These are phyloP conservation scores for Pseudozyma pruni DNA, from an alignment of 1,284 basidiomycete species.

Conservation along the genomic window DNA sequence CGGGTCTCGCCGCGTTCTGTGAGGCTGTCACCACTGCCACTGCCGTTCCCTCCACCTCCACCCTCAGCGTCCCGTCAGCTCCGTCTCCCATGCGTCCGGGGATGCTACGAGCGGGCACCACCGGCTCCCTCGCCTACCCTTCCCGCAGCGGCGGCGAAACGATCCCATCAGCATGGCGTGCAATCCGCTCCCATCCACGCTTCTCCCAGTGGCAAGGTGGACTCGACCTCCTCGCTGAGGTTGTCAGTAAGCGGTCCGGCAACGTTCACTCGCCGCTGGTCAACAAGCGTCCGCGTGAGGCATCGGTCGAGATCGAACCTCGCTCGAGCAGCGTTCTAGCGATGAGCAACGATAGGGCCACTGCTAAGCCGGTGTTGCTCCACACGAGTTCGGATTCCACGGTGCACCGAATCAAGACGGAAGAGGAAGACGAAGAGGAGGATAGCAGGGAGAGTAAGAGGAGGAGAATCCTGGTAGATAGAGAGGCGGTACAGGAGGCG, in stretches of 20 bases:
- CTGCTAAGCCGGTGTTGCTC: conserved; percentile 14
- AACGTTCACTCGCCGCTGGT: conserved; percentile 42
- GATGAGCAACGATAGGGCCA: conserved; percentile 37
- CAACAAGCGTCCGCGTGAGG: conserved; percentile 24
- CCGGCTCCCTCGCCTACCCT: conserved; percentile 10
- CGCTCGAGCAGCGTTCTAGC: conserved; percentile 5
- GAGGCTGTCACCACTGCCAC: conserved; percentile 46
- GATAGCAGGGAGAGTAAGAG: conserved; percentile 42
- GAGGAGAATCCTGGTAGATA: conserved; percentile 50
- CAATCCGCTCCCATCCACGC: conserved; percentile 62
- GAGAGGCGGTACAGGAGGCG: conserved; percentile 56
- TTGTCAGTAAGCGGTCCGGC: conserved; percentile 53
- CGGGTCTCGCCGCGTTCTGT: conserved; percentile 54
- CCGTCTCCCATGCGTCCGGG: conserved; percentile 11
- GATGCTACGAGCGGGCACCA: conserved; percentile 24
- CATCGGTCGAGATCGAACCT: conserved; percentile 42
- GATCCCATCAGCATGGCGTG: conserved; percentile 59
- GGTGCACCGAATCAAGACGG: conserved; percentile 11
- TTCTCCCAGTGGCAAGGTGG: conserved; percentile 60
- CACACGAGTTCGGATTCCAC: conserved; percentile 21
- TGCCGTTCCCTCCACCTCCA: conserved; percentile 2
- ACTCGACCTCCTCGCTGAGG: conserved; percentile 63
- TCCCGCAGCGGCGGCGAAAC: conserved; percentile 28
- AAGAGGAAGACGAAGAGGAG: conserved; percentile 14
- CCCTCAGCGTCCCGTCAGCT: not conserved